These are phyloP conservation scores for Penicillium psychrosexuale DNA, from an alignment of 2,329 filamentous ascomycete genomes.

Conservation along the genomic window DNA sequence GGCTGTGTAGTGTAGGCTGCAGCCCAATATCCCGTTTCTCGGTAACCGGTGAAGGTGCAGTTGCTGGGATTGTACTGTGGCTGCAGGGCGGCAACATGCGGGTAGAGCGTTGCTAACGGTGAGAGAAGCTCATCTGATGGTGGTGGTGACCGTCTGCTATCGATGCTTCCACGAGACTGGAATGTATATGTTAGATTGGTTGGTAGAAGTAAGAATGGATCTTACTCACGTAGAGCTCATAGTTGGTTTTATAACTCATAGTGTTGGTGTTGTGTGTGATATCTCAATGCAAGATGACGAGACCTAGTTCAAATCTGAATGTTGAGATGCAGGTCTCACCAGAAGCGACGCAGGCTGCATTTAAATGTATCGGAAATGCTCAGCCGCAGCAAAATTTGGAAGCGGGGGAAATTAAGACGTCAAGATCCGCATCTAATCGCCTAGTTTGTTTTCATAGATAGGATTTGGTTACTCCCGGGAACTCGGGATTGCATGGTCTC, in stretches of 20 bases:
- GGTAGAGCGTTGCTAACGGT: constrained; percentile 35
- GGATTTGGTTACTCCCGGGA: constrained; percentile 9
- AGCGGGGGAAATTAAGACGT: constrained; percentile 10
- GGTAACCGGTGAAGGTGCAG: constrained; percentile 31
- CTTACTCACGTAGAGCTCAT: constrained; percentile 38
- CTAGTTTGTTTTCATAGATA: constrained; percentile 6
- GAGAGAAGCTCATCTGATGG: constrained; percentile 32
- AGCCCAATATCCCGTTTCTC: constrained; percentile 31
- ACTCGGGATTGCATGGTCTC: neutral
- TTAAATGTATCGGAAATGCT: constrained; percentile 14
- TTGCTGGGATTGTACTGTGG: constrained; percentile 30
- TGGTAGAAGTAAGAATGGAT: neutral
- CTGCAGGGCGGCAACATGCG: constrained; percentile 38
- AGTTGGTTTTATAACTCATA: constrained; percentile 42
- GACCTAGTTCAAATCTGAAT: constrained; percentile 4
- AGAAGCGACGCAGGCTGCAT: constrained; percentile 7
- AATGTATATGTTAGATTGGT: neutral
- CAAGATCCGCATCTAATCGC: constrained; percentile 12
- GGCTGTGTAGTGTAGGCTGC: constrained; percentile 30
- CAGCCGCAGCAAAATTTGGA: constrained; percentile 13
- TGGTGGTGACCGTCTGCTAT: constrained; percentile 28
- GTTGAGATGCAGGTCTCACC: constrained; percentile 15
- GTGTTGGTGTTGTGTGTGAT: neutral
- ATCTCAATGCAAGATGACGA: neutral
- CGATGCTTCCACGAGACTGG: constrained; percentile 28